Evolutionary conservation across 2,329 filamentous ascomycete species (phyloP).

Genomic region (Leptodontidium sp.): DNA sequence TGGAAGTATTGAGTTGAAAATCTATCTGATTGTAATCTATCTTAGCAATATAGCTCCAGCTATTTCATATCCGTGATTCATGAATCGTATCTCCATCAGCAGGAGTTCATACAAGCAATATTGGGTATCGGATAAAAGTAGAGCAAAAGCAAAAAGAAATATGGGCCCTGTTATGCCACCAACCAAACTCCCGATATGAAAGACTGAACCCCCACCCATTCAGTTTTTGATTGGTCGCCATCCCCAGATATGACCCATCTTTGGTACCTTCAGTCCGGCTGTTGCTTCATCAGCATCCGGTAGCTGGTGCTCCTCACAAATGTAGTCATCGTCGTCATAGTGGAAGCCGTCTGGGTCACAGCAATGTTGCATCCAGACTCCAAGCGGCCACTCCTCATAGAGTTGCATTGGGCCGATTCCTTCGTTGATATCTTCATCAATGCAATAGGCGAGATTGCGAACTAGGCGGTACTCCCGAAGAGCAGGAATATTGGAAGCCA

Average conservation of each 20-base stretch:
- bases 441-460: slow-evolving; percentile 15
- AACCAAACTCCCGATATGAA: background rate
- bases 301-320: background rate
- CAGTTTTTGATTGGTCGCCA: slow-evolving; percentile 20
- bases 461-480: slow-evolving; percentile 24
- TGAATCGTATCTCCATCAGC: background rate
- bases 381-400: slow-evolving; percentile 17
- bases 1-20: background rate
- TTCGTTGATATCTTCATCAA: slow-evolving; percentile 12
- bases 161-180: background rate
- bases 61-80: background rate
- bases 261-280: slow-evolving; percentile 1
- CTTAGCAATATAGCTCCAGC: background rate
- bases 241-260: slow-evolving; percentile 21
- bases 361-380: background rate
- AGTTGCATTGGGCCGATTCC: slow-evolving; percentile 17
- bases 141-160: background rate
- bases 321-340: slow-evolving; percentile 12
- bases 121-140: slow-evolving; percentile 8
- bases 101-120: background rate
- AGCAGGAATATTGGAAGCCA: slow-evolving; percentile 10
- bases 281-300: slow-evolving; percentile 3
- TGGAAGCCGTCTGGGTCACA: background rate
- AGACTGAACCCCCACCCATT: background rate
- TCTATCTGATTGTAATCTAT: background rate